These are phyloP conservation scores for Petrea volubilis DNA, from an alignment of 257 asterid genomes.

Conservation along the genomic window DNA sequence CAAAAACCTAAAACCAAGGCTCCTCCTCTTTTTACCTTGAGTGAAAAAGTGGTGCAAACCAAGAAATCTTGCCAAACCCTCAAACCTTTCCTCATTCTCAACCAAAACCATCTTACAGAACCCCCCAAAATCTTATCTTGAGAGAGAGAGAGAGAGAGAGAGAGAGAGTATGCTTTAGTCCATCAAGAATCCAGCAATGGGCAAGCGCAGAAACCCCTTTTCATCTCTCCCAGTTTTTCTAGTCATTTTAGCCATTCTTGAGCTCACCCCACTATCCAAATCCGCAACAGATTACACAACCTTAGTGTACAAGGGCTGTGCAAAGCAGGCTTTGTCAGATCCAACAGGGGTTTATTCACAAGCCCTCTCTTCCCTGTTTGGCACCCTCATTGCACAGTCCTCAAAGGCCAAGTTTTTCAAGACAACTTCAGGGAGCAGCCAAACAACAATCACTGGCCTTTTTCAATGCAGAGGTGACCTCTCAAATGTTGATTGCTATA, in stretches of 20 bases:
- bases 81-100: slow-evolving; percentile 28
- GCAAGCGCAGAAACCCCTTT: slow-evolving; percentile 36
- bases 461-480: slow-evolving; percentile 81
- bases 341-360: slow-evolving; percentile 74
- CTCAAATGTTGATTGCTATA: slow-evolving; percentile 63
- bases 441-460: slow-evolving; percentile 61
- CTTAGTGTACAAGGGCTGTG: slow-evolving; percentile 79
- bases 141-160: neutral
- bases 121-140: slow-evolving; percentile 26
- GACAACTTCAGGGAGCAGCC: slow-evolving; percentile 55
- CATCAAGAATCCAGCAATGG: slow-evolving; percentile 52
- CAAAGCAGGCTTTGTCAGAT: slow-evolving; percentile 68
- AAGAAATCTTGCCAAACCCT: slow-evolving; percentile 27
- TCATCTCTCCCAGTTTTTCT: slow-evolving; percentile 27
- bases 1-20: slow-evolving; percentile 39
- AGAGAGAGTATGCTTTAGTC: slow-evolving; percentile 38
- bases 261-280: slow-evolving; percentile 37
- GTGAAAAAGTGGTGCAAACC: slow-evolving; percentile 25
- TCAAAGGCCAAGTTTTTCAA: slow-evolving; percentile 68
- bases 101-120: slow-evolving; percentile 25
- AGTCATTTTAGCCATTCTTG: slow-evolving; percentile 26
- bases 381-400: slow-evolving; percentile 68
- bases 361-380: slow-evolving; percentile 69
- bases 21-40: slow-evolving; percentile 17
- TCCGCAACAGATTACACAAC: slow-evolving; percentile 57